Base-by-base conservation (phyloP, 805 yeast genomes). In the Wickerhamomyces ciferrii region DNA sequence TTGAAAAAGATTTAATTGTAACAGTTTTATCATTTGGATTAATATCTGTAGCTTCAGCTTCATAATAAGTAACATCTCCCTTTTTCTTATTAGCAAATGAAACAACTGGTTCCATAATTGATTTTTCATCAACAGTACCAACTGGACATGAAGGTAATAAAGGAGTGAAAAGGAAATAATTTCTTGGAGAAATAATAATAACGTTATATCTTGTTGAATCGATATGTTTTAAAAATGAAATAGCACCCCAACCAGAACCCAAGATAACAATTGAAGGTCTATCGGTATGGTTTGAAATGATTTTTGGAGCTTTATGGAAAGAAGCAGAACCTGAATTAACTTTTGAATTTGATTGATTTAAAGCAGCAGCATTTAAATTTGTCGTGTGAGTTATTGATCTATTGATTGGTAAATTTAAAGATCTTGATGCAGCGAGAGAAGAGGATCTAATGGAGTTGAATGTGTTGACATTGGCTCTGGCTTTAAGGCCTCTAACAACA, bases 191-290 rank as follows among this genome's bases (percentile, higher is more conserved):
- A 38, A 91, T 84, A 46, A 91, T 79, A 35, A 91, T 83, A 42
- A 91, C 96, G 61, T 91, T 88, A 74, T 88, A 91, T 67, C 84
- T 81, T 48, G 88, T 76, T 43, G 96, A 83, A 65, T 91, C 97
- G 61, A 91, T 77, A 63, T 83, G 79, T 71, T 86, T 87, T 65
- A 91, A 76, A 56, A 89, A 75, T 7, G 96, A 83, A 47, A 90
- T 87, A 13, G 96, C 83, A 56, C 96, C 97, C 97, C 97, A 91
- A 46, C 97, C 97, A 15, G 96, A 82, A 48, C 94, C 94, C 60
- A 79, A 79, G 63, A 76, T 81, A 39, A 90, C 95, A 37, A 71
- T 63, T 43, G 66, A 66, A 50, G 71, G 71, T 56, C 68, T 71
- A 43, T 65, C 62, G 43, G 61, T 55, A 39, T 51, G 53, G 48